These are phyloP conservation scores for Laguncularia racemosa DNA, from an alignment of 345 rosid genomes.

Conservation along the genomic window DNA sequence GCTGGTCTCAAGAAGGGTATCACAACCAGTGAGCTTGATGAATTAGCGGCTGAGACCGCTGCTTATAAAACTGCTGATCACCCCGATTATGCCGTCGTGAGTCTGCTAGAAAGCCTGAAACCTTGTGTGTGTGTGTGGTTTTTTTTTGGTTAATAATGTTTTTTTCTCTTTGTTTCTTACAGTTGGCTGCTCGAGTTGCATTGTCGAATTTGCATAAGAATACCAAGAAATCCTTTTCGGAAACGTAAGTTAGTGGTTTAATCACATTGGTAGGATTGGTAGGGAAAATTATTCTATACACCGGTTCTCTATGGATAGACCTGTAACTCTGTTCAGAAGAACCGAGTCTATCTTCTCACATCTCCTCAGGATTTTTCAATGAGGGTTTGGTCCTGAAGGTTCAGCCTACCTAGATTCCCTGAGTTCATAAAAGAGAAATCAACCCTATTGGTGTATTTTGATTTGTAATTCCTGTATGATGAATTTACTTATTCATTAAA, in stretches of 20 bases:
- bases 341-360: too few species aligned
- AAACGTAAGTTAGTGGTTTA: slow-evolving; percentile 54
- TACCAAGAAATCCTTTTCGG: slow-evolving; percentile 87
- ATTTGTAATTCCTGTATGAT: background rate
- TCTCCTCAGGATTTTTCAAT: too few species aligned
- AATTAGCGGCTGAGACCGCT: slow-evolving; percentile 95
- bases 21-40: slow-evolving; percentile 94
- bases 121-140: background rate
- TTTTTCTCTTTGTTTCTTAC: slow-evolving; percentile 12
- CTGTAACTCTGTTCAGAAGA: too few species aligned
- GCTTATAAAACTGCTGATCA: slow-evolving; percentile 93
- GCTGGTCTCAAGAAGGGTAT: slow-evolving; percentile 97
- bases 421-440: too few species aligned
- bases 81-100: slow-evolving; percentile 92
- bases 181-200: slow-evolving; percentile 97
- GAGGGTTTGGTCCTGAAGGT: too few species aligned
- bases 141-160: background rate
- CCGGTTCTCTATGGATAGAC: too few species aligned
- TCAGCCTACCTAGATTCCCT: too few species aligned
- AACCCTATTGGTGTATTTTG: too few species aligned
- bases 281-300: too few species aligned
- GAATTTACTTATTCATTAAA: background rate
- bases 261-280: too few species aligned
- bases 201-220: slow-evolving; percentile 97
- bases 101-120: slow-evolving; percentile 13